These are phyloP conservation scores for Eucalyptus cloeziana DNA, from an alignment of 345 rosid genomes.

Conservation along the genomic window DNA sequence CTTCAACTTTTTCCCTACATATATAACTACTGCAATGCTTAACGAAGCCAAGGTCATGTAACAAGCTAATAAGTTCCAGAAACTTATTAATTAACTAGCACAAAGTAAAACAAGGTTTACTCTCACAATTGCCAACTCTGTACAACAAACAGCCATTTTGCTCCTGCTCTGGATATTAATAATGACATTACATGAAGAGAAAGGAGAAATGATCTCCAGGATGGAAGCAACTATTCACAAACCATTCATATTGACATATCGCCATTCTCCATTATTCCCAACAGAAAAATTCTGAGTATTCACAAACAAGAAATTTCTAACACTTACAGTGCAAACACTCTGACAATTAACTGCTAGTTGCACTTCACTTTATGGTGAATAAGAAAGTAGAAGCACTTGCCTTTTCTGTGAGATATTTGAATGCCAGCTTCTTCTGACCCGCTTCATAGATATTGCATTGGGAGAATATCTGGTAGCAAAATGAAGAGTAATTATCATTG, in stretches of 20 bases:
- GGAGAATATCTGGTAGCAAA: constrained; percentile 57
- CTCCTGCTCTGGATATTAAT: not conserved
- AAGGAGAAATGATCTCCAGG: not conserved
- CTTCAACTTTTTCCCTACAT: not conserved
- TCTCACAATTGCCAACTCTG: not conserved
- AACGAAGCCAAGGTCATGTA: not conserved
- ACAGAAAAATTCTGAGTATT: not conserved
- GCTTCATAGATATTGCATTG: constrained; percentile 96
- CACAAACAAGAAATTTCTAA: not conserved
- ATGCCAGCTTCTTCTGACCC: constrained; percentile 77
- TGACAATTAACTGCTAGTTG: not conserved
- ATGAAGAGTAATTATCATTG: not conserved
- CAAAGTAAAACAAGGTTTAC: not conserved
- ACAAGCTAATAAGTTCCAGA: not conserved
- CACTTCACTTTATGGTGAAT: not conserved
- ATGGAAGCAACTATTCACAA: not conserved
- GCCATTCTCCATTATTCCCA: not conserved
- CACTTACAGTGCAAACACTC: not conserved
- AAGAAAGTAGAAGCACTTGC: constrained; percentile 8
- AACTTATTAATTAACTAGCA: not conserved
- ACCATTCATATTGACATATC: not conserved
- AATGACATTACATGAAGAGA: not conserved
- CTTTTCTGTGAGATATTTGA: constrained; percentile 82
- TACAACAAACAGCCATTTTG: not conserved
- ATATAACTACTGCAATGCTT: not conserved